A percentile compares a stretch with the other conserved stretches of the same genome.
phyloP scores from a whole-genome alignment of 73 alveolate genomes.

The Tetrahymena elliotti region DNA sequence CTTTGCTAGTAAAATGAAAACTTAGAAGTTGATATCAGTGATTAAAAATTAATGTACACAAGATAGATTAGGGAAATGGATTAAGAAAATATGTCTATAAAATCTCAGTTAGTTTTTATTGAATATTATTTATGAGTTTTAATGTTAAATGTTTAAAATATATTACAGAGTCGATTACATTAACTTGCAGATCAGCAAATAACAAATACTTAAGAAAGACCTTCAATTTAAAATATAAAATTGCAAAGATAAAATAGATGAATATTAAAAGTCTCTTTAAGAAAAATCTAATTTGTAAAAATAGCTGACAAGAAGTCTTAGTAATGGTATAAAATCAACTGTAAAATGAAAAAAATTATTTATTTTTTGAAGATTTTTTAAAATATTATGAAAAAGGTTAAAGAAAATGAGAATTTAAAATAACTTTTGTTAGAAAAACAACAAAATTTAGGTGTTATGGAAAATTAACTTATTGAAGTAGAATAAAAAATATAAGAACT shows the following conservation, averaged over 20 bases:
- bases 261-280: not conserved
- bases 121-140: not conserved
- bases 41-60: not conserved
- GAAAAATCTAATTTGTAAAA: not conserved
- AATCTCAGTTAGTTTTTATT: not conserved
- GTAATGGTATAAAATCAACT: not conserved
- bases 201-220: not conserved
- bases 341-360: not conserved
- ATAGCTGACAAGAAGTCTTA: not conserved
- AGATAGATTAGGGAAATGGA: not conserved
- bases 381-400: not conserved
- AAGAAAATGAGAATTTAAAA: not conserved
- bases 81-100: not conserved
- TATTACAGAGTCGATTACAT: not conserved
- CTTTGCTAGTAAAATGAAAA: not conserved
- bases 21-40: not conserved
- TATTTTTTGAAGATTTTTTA: not conserved
- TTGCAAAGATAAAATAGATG: not conserved
- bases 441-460: not conserved
- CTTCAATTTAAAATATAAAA: not conserved
- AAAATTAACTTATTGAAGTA: not conserved
- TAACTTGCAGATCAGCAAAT: not conserved
- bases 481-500: not conserved
- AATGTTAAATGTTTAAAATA: not conserved
- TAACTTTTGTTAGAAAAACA: not conserved